These are phyloP conservation scores for Heliamphora ciliata DNA, from an alignment of 179 eudicot species.

Conservation along the genomic window DNA sequence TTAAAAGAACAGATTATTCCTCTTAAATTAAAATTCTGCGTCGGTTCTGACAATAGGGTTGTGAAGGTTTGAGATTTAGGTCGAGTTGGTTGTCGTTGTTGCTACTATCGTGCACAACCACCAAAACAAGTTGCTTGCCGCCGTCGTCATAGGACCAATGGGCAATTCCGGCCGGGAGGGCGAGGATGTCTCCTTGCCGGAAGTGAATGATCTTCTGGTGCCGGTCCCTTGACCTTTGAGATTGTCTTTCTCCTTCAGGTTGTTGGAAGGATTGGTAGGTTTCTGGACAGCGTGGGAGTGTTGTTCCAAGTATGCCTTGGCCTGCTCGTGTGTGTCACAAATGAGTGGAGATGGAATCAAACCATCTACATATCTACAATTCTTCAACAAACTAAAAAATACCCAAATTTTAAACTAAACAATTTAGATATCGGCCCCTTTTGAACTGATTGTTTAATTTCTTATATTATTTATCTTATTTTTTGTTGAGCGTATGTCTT, in stretches of 20 bases:
- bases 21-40: neutral
- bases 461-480: too few species aligned
- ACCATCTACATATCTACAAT: too few species aligned
- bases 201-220: conserved; percentile 38
- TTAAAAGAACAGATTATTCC: too few species aligned
- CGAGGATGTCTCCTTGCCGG: conserved; percentile 41
- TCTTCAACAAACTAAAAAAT: too few species aligned
- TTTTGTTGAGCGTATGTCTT: too few species aligned
- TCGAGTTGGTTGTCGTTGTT: conserved; percentile 47
- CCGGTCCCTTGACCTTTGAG: conserved; percentile 22
- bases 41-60: neutral
- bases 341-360: too few species aligned
- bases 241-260: neutral
- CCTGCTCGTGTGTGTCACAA: conserved; percentile 23
- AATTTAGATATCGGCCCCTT: too few species aligned
- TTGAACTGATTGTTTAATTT: too few species aligned
- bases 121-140: conserved; percentile 27
- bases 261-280: conserved; percentile 31
- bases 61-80: conserved; percentile 19
- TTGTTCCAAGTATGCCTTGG: conserved; percentile 41
- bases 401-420: too few species aligned
- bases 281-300: conserved; percentile 46
- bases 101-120: conserved; percentile 34
- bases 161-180: conserved; percentile 38
- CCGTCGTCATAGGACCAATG: conserved; percentile 50